Evolutionary conservation across 495 filamentous ascomycete genomes (phyloP).

Genomic region (Trichoderma asperelloides): DNA sequence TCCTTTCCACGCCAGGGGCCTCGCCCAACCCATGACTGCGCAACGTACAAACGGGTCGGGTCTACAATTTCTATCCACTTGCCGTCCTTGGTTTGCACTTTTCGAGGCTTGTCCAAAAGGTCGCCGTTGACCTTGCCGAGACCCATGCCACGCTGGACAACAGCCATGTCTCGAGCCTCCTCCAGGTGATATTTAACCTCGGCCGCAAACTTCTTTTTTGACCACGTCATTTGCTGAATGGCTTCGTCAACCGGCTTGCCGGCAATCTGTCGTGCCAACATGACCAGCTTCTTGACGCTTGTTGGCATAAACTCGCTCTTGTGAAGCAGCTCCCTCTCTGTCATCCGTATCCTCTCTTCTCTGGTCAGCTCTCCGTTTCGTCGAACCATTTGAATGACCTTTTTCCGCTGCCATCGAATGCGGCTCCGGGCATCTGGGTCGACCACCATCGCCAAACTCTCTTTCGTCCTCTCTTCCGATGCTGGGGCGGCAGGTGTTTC

Average conservation of each 20-base stretch:
- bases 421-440: slow-evolving; percentile 62
- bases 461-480: slow-evolving; percentile 10
- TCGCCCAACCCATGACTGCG: slow-evolving; percentile 83
- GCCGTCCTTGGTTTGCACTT: slow-evolving; percentile 47
- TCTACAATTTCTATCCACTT: slow-evolving; percentile 56
- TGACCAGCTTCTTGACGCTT: slow-evolving; percentile 77
- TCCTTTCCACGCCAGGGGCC: slow-evolving; percentile 45
- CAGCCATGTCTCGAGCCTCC: slow-evolving; percentile 65
- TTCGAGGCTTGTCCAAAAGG: slow-evolving; percentile 19
- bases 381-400: slow-evolving; percentile 62
- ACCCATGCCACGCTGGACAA: slow-evolving; percentile 77
- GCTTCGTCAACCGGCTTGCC: slow-evolving; percentile 91
- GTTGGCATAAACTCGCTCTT: slow-evolving; percentile 66
- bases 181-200: slow-evolving; percentile 72
- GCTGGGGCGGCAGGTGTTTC: neutral
- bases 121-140: slow-evolving; percentile 40
- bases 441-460: slow-evolving; percentile 4
- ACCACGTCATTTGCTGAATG: slow-evolving; percentile 89
- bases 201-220: slow-evolving; percentile 82
- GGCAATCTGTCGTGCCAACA: slow-evolving; percentile 73
- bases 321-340: slow-evolving; percentile 59
- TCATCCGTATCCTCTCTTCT: slow-evolving; percentile 52
- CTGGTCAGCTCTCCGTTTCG: slow-evolving; percentile 51
- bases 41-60: slow-evolving; percentile 70
- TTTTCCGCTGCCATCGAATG: slow-evolving; percentile 69